phyloP scores from a whole-genome alignment of 352 stramenopile genomes.

The Vaucheria bursata region DNA sequence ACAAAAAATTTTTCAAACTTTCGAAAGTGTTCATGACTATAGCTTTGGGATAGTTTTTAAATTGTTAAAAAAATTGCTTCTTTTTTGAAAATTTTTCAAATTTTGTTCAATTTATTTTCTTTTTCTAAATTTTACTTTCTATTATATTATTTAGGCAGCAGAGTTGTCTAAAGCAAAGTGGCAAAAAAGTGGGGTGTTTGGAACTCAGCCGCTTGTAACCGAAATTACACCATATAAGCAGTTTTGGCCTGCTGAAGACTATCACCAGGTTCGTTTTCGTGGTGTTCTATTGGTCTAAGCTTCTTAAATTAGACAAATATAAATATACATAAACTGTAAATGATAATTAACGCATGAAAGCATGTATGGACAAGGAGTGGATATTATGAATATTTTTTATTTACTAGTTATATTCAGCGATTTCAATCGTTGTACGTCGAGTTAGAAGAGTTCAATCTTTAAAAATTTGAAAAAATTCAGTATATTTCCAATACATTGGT shows the following conservation, averaged over 20 bases:
- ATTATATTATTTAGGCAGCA: neutral
- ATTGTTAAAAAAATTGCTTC: no score
- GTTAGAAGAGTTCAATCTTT: no score
- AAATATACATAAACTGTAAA: neutral
- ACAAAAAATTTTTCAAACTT: no score
- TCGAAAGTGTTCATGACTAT: no score
- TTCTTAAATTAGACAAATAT: neutral
- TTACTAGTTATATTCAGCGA: no score
- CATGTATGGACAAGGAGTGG: neutral
- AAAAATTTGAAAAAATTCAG: no score
- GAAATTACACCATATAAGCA: constrained; percentile 8
- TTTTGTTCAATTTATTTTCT: no score
- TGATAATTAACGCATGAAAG: neutral
- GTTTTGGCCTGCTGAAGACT: constrained; percentile 10
- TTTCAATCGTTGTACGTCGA: no score
- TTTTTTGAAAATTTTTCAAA: no score
- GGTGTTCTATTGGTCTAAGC: neutral
- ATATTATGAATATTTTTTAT: neutral
- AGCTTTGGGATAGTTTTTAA: no score
- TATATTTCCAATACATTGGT: no score
- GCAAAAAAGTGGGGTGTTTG: neutral
- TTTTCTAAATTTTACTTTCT: no score
- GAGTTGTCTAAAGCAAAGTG: neutral
- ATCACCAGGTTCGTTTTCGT: constrained; percentile 1
- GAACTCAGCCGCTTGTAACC: neutral